A percentile compares a stretch with the other conserved stretches of the same genome.
Evolutionary conservation across 805 yeast species (phyloP).

Genomic region (Myxozyma neglecta): DNA sequence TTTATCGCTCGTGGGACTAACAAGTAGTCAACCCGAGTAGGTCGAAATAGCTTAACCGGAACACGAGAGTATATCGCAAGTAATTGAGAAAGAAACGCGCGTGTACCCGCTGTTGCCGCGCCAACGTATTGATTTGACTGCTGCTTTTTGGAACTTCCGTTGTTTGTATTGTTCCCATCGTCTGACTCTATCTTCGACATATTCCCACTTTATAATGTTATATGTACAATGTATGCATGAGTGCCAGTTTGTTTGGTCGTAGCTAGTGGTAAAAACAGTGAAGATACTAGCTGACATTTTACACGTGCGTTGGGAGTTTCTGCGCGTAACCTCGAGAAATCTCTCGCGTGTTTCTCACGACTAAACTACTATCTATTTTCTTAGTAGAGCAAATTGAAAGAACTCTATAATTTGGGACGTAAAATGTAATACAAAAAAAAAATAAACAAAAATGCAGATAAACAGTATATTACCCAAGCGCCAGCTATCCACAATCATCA

Average conservation of each 20-base stretch:
- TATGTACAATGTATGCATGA: neutral
- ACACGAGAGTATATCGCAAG: constrained; percentile 78
- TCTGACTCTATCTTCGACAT: neutral
- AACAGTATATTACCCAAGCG: too few relatives aligned
- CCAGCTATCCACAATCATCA: too few relatives aligned
- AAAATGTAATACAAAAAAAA: too few relatives aligned
- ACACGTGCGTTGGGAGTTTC: neutral
- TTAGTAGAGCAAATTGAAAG: too few relatives aligned
- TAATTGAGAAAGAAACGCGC: constrained; percentile 71
- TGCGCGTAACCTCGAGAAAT: neutral
- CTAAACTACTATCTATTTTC: too few relatives aligned
- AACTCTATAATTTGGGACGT: too few relatives aligned
- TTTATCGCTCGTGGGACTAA: constrained; percentile 42
- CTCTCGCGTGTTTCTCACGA: too few relatives aligned
- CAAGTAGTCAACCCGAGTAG: constrained; percentile 84
- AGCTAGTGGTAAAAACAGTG: neutral
- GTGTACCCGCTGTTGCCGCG: constrained; percentile 77
- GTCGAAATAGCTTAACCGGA: constrained; percentile 81
- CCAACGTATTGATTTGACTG: constrained; percentile 50
- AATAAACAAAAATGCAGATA: too few relatives aligned
- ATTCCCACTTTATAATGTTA: neutral
- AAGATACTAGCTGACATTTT: neutral
- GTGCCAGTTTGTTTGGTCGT: neutral
- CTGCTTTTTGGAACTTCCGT: neutral
- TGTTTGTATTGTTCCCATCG: neutral